These are phyloP conservation scores for Gracilaria caudata DNA, from an alignment of 23 red algal genomes.

Conservation along the genomic window DNA sequence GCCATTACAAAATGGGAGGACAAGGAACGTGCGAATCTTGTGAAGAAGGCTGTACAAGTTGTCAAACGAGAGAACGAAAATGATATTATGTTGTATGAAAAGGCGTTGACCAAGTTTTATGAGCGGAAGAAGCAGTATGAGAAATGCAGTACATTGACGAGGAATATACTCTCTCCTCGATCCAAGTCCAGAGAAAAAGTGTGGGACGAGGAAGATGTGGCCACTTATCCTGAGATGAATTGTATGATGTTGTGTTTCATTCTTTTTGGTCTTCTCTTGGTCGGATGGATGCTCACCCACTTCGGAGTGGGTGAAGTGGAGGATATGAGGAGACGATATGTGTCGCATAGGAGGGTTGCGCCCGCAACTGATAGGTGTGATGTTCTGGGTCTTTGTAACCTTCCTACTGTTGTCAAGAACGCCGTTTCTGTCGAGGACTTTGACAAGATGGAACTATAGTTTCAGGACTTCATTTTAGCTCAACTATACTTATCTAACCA, in stretches of 20 bases:
- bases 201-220: conserved; percentile 23
- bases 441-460: conserved; percentile 1
- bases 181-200: not conserved
- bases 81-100: conserved; percentile 26
- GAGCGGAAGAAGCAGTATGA: conserved; percentile 31
- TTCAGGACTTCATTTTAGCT: not conserved
- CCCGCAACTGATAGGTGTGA: not conserved
- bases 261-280: conserved; percentile 9
- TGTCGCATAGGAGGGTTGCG: not conserved
- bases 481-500: not conserved
- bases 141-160: conserved; percentile 4
- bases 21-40: not conserved
- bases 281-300: not conserved
- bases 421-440: conserved; percentile 25
- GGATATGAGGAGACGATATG: not conserved
- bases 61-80: conserved; percentile 3
- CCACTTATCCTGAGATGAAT: conserved; percentile 29
- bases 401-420: not conserved
- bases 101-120: conserved; percentile 22
- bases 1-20: not conserved
- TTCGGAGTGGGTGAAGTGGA: not conserved
- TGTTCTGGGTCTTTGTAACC: not conserved
- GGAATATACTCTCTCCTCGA: conserved; percentile 13
- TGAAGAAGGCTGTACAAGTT: not conserved
- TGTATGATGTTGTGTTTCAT: conserved; percentile 26